phyloP scores from a whole-genome alignment of 805 yeast species.

The Naumovozyma baii region DNA sequence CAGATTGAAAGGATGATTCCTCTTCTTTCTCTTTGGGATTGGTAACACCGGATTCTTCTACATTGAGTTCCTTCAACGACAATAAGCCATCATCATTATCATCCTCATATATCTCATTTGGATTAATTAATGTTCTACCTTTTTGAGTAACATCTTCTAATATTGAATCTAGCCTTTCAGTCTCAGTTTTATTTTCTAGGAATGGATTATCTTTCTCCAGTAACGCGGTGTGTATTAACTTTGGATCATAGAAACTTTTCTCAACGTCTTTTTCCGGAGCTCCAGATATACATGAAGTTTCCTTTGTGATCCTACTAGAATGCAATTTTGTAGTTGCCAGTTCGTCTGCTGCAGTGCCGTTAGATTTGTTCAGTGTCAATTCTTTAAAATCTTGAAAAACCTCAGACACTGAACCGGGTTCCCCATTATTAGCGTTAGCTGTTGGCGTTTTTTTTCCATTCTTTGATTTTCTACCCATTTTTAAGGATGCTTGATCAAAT shows the following conservation, averaged over 20 bases:
- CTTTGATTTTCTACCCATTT: background rate
- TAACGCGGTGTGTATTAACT: slow-evolving; percentile 21
- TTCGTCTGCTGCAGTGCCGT: no score
- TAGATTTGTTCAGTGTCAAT: no score
- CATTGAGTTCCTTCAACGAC: background rate
- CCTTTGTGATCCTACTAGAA: no score
- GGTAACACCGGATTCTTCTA: background rate
- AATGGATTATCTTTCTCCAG: slow-evolving; percentile 26
- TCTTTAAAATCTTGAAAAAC: background rate
- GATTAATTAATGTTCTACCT: slow-evolving; percentile 8
- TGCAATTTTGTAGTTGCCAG: no score
- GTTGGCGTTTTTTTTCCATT: background rate
- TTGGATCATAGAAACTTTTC: background rate
- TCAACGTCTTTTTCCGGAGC: background rate
- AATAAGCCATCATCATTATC: background rate
- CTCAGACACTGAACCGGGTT: background rate
- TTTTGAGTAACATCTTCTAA: slow-evolving; percentile 1
- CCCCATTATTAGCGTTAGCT: background rate
- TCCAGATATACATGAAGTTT: slow-evolving; percentile 1
- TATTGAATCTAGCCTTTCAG: background rate
- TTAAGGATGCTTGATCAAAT: background rate
- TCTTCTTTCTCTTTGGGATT: background rate
- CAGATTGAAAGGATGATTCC: background rate
- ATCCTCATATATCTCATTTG: slow-evolving; percentile 6
- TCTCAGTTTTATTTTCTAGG: slow-evolving; percentile 7